These are phyloP conservation scores for Hymenoscyphus fraxineus DNA, from an alignment of 2,329 filamentous ascomycete species.

Conservation along the genomic window DNA sequence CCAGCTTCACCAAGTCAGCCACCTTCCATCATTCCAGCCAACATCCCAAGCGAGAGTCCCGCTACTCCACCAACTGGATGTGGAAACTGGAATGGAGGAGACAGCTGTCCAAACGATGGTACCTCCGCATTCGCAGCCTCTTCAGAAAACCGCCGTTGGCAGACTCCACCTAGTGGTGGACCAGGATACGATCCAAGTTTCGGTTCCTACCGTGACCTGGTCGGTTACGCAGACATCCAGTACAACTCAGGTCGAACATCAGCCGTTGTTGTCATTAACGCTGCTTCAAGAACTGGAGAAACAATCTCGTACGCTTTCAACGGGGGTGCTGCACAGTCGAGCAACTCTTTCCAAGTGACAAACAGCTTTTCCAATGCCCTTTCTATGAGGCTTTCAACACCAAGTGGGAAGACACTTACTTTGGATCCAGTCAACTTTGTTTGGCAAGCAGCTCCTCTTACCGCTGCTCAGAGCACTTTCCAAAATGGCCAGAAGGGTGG, in stretches of 20 bases:
- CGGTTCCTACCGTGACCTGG: conserved; percentile 28
- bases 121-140: conserved; percentile 25
- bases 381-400: conserved; percentile 26
- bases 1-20: conserved; percentile 12
- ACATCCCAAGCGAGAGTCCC: conserved; percentile 25
- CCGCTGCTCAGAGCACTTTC: conserved; percentile 28
- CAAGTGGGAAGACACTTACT: conserved; percentile 26
- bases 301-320: conserved; percentile 25
- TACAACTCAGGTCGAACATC: conserved; percentile 30
- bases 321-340: conserved; percentile 15
- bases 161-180: conserved; percentile 29
- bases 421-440: conserved; percentile 32
- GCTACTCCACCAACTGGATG: conserved; percentile 29
- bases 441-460: conserved; percentile 29
- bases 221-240: conserved; percentile 34
- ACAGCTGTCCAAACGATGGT: conserved; percentile 24
- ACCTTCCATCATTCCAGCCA: conserved; percentile 25
- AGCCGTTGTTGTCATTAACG: conserved; percentile 31
- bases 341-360: conserved; percentile 27
- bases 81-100: conserved; percentile 31
- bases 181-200: conserved; percentile 27
- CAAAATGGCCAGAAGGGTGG: conserved; percentile 31
- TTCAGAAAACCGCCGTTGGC: conserved; percentile 32
- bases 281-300: conserved; percentile 29
- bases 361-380: conserved; percentile 20